A percentile compares a stretch with the other conserved stretches of the same genome.
These are phyloP conservation scores for Nakataea oryzae DNA, from an alignment of 2,329 filamentous ascomycete species.

Conservation along the genomic window DNA sequence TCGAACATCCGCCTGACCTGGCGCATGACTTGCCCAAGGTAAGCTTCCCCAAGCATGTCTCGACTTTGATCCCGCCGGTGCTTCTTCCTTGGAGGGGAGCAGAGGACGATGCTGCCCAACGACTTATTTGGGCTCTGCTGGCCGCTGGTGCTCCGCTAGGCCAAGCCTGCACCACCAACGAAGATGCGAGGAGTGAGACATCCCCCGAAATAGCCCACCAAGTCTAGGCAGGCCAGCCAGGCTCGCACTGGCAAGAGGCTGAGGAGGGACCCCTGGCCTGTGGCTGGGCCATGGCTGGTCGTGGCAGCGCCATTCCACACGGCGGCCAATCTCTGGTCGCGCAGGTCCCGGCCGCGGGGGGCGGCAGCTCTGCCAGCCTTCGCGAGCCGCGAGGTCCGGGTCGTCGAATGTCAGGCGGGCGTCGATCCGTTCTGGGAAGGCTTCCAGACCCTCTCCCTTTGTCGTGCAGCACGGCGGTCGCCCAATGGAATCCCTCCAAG, in stretches of 20 bases:
- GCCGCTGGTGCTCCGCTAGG: background rate
- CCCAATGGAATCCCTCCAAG: conserved; percentile 5
- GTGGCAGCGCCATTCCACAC: background rate
- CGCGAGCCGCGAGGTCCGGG: background rate
- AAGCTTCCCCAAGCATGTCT: background rate
- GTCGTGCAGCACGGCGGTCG: background rate
- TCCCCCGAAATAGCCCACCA: background rate
- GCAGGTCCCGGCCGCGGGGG: background rate
- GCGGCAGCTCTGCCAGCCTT: background rate
- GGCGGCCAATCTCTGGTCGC: background rate
- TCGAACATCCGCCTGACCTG: background rate
- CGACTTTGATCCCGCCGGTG: background rate
- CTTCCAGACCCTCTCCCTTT: conserved; percentile 4
- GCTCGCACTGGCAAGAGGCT: background rate
- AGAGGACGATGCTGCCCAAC: background rate
- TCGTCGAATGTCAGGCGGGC: background rate
- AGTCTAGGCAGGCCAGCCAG: background rate
- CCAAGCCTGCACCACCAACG: background rate
- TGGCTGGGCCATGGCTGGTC: background rate
- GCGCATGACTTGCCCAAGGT: background rate
- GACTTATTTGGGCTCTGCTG: background rate
- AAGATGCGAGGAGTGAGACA: too few relatives aligned
- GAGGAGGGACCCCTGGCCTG: background rate
- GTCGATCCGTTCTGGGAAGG: background rate
- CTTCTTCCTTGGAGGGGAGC: background rate